Base-by-base conservation (phyloP, 2,329 filamentous ascomycete species). In the Pleoardoris graminearum region DNA sequence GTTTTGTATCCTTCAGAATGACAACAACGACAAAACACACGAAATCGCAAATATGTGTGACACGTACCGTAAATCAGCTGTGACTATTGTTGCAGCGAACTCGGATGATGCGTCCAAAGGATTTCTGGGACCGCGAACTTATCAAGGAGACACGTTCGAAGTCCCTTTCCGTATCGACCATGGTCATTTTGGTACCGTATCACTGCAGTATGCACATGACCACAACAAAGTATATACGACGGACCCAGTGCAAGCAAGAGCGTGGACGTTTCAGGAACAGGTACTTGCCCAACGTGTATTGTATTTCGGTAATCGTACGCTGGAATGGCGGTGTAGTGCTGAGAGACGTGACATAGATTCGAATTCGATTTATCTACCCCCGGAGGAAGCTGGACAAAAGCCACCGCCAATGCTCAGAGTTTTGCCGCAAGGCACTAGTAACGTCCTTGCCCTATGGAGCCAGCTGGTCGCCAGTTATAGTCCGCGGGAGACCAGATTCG, bases 21-120 rank as follows among this genome's bases (percentile, higher is more conserved):
- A 79, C 78, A 54, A 73, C 70, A 8, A 67, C 76, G 0, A 75
- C 69, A 42, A 74, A 80, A 1, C 53, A 76, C 7, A 74, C 72
- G 19, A 71, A 22, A 43, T 43, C 14, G 25, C 36, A 21, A 33
- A 68, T 19, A 43, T 81, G 0, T 23, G 23, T 19, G 17, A 35
- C 11, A 43, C 42, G 8, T 49, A 49, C 16, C 35, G 30, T 14
- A 29, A 36, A 4, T 41, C 36, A 12, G 19, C 12, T 19, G 10
- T 49, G 11, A 49, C 47, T 16, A 49, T 49, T 25, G 47, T 29
- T 22, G 47, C 47, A 21, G 36, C 36, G 5, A 35, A 22, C n/a
- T 10, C 45, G 11, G 22, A 29, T 16, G 45, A 48, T 10, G 23
- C 23, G 10, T 29, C 33, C 7, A 36, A 48, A 21, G 45, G 45